These are phyloP conservation scores for Plenodomus lindquistii DNA, from an alignment of 2,329 filamentous ascomycete genomes.

Conservation along the genomic window DNA sequence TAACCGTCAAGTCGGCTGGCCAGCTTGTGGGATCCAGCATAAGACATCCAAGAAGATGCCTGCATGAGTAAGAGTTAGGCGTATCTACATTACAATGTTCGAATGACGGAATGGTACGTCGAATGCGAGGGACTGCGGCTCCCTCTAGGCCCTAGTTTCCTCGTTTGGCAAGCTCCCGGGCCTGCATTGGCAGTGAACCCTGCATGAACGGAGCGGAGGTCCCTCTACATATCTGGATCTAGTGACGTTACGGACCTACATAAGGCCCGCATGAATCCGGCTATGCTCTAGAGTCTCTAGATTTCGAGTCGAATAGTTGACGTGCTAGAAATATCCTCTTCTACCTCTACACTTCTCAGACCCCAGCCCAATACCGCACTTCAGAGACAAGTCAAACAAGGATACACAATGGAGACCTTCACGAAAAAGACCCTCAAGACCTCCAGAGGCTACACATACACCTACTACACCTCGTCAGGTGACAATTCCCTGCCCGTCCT, in stretches of 20 bases:
- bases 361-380: neutral
- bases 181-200: neutral
- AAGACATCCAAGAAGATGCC: too few species aligned
- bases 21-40: too few species aligned
- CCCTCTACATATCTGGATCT: neutral
- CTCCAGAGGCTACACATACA: conserved; percentile 32
- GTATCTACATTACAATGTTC: too few species aligned
- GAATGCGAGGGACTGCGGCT: too few species aligned
- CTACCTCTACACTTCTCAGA: neutral
- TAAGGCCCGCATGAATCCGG: neutral
- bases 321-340: neutral
- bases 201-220: neutral
- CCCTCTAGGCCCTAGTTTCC: too few species aligned
- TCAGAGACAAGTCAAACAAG: neutral
- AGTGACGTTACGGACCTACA: neutral
- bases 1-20: too few species aligned
- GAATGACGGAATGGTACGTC: too few species aligned
- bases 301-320: neutral
- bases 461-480: conserved; percentile 29
- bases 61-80: too few species aligned
- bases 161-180: too few species aligned
- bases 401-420: conserved; percentile 29
- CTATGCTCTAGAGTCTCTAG: neutral
- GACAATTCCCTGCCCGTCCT: conserved; percentile 27
- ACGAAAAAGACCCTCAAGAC: conserved; percentile 32